phyloP scores from a whole-genome alignment of 2,329 filamentous ascomycete genomes.

The Triangularia verruculosa region DNA sequence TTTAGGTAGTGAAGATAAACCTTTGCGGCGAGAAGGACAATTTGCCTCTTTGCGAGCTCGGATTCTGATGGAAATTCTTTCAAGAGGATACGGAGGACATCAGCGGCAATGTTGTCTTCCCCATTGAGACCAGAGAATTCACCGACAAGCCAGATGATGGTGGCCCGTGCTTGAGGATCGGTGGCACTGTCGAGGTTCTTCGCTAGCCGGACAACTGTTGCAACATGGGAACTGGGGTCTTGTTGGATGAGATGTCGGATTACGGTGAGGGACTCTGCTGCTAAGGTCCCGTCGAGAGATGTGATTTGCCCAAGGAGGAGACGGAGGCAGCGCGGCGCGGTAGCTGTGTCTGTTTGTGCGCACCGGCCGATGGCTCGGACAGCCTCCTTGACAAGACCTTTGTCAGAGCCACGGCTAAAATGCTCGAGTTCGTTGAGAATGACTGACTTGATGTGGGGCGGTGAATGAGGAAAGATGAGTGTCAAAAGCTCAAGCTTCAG shows the following conservation, averaged over 20 bases:
- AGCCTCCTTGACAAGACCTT: slow-evolving; percentile 78
- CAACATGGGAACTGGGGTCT: slow-evolving; percentile 73
- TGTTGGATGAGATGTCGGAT: slow-evolving; percentile 95
- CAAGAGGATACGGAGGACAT: slow-evolving; percentile 83
- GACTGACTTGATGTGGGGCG: slow-evolving; percentile 72
- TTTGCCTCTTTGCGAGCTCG: slow-evolving; percentile 84
- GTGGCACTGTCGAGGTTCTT: slow-evolving; percentile 88
- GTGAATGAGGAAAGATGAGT: slow-evolving; percentile 82
- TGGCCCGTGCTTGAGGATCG: slow-evolving; percentile 84
- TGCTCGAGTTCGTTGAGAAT: slow-evolving; percentile 92
- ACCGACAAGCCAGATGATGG: slow-evolving; percentile 95
- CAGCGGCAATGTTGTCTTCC: slow-evolving; percentile 86
- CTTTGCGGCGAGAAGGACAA: slow-evolving; percentile 90
- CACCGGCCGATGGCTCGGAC: slow-evolving; percentile 92
- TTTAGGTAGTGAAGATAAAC: slow-evolving; percentile 90
- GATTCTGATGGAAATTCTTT: slow-evolving; percentile 82
- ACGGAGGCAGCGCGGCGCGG: slow-evolving; percentile 74
- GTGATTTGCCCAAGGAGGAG: slow-evolving; percentile 85
- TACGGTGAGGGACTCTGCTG: slow-evolving; percentile 90
- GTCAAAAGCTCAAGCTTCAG: slow-evolving; percentile 90
- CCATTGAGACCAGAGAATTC: slow-evolving; percentile 81
- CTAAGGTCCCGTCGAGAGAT: slow-evolving; percentile 80
- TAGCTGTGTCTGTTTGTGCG: slow-evolving; percentile 70
- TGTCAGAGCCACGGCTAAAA: slow-evolving; percentile 74
- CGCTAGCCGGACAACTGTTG: slow-evolving; percentile 83